Base-by-base conservation (phyloP, 208 protist genomes). In the Plasmodiophora brassicae region DNA sequence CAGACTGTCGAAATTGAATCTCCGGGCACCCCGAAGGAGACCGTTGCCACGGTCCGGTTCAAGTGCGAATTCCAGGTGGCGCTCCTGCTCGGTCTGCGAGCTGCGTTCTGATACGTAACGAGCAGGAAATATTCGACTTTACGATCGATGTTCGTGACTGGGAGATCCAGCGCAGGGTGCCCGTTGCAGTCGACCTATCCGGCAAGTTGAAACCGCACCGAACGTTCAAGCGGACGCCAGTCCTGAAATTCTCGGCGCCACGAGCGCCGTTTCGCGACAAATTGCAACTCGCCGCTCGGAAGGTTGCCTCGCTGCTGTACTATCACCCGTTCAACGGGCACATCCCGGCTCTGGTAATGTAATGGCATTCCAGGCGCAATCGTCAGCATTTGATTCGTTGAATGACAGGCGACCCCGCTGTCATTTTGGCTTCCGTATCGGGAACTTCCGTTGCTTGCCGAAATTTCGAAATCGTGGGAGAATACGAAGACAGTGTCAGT, bases 21-120 rank as follows among this genome's bases (percentile, higher is more conserved):
- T n/a, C 5, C 65, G 20, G 32, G 32, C 5, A 36, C 65, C 10
- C 5, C n/a, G 5, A 78, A 78, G 65, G 65, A 78, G n/a, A 5
- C 41, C 65, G 65, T 78, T 32, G 32, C 32, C n/a, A n/a, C 32
- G 65, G 32, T 78, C 14, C 65, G 65, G 5, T 78, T 78, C 65
- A 78, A 78, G 41, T 78, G 65, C 65, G 65, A 78, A 78, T 78
- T 78, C 41, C 65, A 78, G n/a, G 65, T 78, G 32, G 65, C 10
- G 10, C 20, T 78, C n/a, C n/a, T n/a, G n/a, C n/a, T n/a, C n/a
- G n/a, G 25, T 57, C 25, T 57, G 50, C 25, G 50, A 57, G 14
- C 25, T 57, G 50, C 14, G 14, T 57, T 25, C n/a, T 38, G n/a
- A n/a, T n/a, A n/a, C n/a, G n/a, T n/a, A n/a, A n/a, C n/a, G n/a